Percentiles rank a stretch among this genome's conserved stretches.
Evolutionary conservation across 2,329 filamentous ascomycete species (phyloP).

Genomic region (Apiospora rasikravindrae): DNA sequence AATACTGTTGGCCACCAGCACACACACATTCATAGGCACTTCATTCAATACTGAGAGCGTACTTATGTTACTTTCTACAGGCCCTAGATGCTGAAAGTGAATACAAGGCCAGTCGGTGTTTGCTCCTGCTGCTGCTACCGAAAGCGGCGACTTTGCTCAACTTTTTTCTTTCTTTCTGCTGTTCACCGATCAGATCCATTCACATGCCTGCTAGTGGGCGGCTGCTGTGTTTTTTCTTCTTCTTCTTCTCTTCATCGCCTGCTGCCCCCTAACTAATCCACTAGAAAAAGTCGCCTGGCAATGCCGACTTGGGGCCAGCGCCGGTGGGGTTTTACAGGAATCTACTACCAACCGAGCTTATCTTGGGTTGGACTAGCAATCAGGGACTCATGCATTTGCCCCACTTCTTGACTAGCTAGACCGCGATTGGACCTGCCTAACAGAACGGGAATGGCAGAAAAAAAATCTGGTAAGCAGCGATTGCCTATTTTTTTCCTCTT

Average conservation of each 20-base stretch:
- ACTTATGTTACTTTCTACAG: not conserved
- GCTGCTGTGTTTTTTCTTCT: not conserved
- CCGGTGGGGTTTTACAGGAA: not conserved
- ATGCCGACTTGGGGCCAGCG: not conserved
- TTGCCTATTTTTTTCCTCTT: conserved; percentile 17
- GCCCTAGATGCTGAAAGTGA: too few species aligned
- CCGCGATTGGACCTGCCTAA: conserved; percentile 13
- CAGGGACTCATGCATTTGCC: not conserved
- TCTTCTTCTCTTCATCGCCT: not conserved
- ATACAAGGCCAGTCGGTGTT: not conserved
- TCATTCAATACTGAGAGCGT: not conserved
- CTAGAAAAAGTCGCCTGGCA: conserved; percentile 8
- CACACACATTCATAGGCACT: not conserved
- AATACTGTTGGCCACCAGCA: not conserved
- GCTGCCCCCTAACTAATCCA: not conserved
- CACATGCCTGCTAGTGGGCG: not conserved
- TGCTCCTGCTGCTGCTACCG: not conserved
- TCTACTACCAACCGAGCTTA: not conserved
- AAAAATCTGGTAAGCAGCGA: conserved; percentile 8
- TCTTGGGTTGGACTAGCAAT: conserved; percentile 6
- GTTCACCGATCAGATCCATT: not conserved
- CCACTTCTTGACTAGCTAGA: conserved; percentile 15
- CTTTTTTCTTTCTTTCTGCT: not conserved
- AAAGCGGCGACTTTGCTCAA: not conserved
- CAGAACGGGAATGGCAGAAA: conserved; percentile 5